Evolutionary conservation across 164 flowering plant species (phyloP).

Genomic region (Macadamia tetraphylla): DNA sequence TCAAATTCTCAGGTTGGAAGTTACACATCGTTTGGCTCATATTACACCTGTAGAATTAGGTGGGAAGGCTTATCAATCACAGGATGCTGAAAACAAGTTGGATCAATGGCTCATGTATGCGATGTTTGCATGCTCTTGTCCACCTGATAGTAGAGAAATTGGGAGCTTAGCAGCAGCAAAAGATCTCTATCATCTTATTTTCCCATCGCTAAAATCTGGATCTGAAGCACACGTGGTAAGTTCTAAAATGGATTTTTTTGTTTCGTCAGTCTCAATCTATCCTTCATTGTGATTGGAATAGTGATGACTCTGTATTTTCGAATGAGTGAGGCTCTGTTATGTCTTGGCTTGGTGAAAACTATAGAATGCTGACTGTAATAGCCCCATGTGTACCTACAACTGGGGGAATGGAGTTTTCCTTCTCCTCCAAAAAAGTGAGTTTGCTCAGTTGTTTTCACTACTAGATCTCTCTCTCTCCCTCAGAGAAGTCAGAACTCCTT

Average conservation of each 20-base stretch:
- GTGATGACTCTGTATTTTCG: neutral
- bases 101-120: constrained; percentile 99
- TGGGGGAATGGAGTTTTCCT: neutral
- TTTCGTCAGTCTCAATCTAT: neutral
- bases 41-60: constrained; percentile 91
- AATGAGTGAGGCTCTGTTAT: too few species aligned
- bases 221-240: constrained; percentile 84
- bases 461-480: neutral
- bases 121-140: constrained; percentile 93
- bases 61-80: constrained; percentile 87
- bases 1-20: constrained; percentile 55
- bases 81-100: constrained; percentile 84
- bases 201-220: constrained; percentile 88
- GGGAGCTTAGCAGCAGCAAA: constrained; percentile 53
- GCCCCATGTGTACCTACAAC: too few species aligned
- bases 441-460: neutral
- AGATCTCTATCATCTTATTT: constrained; percentile 78
- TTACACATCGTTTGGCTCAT: constrained; percentile 76
- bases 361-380: too few species aligned
- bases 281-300: neutral
- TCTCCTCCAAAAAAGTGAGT: neutral
- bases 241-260: constrained; percentile 1
- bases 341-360: too few species aligned
- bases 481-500: neutral
- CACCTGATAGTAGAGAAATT: constrained; percentile 64